A percentile compares a stretch with the other conserved stretches of the same genome.
Conservation (phyloP, 1,284 basidiomycete genomes). For the Puccinia triticina region DNA sequence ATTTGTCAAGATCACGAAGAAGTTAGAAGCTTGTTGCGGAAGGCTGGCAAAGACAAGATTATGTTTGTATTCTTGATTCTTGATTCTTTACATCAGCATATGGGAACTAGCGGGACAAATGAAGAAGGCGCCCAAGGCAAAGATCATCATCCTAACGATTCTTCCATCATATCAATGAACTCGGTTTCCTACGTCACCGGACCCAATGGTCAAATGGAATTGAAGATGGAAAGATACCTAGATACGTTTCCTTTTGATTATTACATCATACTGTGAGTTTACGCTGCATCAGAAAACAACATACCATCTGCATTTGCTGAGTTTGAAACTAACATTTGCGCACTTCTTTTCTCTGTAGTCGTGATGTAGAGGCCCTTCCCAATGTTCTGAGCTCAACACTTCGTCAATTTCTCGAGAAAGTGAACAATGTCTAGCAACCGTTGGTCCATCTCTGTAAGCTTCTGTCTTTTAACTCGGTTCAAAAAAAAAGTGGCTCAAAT, state of each 20-base stretch:
- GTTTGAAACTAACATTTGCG: conserved; percentile 4
- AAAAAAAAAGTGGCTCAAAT: not conserved
- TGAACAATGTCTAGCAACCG: conserved; percentile 42
- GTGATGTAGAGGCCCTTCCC: conserved; percentile 86
- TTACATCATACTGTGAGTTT: conserved; percentile 79
- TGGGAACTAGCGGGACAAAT: not conserved
- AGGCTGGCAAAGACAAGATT: conserved; percentile 85
- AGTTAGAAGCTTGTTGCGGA: conserved; percentile 77
- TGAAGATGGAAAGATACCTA: conserved; percentile 85
- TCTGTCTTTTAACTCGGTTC: not conserved
- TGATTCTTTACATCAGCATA: conserved; percentile 71
- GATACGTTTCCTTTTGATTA: conserved; percentile 99
- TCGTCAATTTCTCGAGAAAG: conserved; percentile 71
- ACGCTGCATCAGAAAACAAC: not conserved
- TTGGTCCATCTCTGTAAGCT: not conserved
- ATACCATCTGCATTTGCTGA: not conserved
- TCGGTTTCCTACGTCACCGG: conserved; percentile 83
- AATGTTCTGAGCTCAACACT: conserved; percentile 88
- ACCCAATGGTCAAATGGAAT: conserved; percentile 77
- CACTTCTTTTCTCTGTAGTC: not conserved
- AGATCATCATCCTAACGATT: conserved; percentile 33
- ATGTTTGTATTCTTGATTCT: conserved; percentile 97
- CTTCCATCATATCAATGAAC: conserved; percentile 81
- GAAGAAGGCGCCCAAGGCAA: not conserved
- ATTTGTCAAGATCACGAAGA: conserved; percentile 94